Base-by-base conservation (phyloP, 352 stramenopile species). In the Phytophthora ramorum region DNA sequence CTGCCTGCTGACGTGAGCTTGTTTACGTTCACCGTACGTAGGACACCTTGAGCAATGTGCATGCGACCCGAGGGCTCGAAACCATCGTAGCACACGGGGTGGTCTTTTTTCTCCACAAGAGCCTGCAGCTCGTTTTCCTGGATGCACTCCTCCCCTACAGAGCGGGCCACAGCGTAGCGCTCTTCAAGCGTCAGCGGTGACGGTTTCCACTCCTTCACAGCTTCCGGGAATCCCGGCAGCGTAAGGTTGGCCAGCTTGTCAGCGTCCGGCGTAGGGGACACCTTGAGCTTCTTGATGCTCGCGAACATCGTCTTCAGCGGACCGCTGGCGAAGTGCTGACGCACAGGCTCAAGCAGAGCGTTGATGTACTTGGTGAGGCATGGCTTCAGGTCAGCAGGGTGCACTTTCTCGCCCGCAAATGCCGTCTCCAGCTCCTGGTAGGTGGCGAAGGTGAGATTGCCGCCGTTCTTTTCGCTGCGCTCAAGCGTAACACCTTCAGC, bases 31-130 rank as follows among this genome's bases (percentile, higher is more conserved):
- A 99, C 97, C 6, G 97, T 98, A 44, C 96, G 90, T 63, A 98
- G 79, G 19, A 98, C 91, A 49, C 96, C 96, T 78, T 99, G 98
- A 20, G 98, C 98, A 79, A 99, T 99, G 75, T 99, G 98, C 98
- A 99, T 99, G 46, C 97, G 96, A 28, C 98, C 98, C 10, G 89
- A 98, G 0, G 98, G 98, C 78, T 99, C 98, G 66, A 99, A 99
- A 41, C 98, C 98, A 70, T 99, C 97, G 83, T 99, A 99, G 63
- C 90, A 94, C 49, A 98, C 80, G 0, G 93, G 92, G 63, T 98
- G 75, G 7, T 67, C 55, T 78, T 98, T 98, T 66, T 97, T 97
- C 65, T 93, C 83, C 28, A 98, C 68, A 26, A 97, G 60, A 48
- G 60, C 72, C 34, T 72, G 70, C 14, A 98, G 69, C 43, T 98